Evolutionary conservation across 768 basidiomycete genomes (phyloP).

Genomic region (Russula ochroleuca): DNA sequence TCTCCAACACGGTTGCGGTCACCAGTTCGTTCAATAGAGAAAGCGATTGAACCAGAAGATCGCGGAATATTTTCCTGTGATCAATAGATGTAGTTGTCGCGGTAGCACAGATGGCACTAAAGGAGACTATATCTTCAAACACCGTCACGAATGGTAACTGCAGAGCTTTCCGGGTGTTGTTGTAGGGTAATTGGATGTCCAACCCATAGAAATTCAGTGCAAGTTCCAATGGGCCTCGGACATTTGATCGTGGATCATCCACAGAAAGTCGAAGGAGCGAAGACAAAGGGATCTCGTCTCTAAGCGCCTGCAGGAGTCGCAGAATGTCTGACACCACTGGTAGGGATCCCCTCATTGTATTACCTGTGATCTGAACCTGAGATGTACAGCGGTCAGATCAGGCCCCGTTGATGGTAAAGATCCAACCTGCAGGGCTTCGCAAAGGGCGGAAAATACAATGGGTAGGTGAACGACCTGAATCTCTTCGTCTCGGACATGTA

Average conservation of each 20-base stretch:
- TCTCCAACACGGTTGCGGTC: slow-evolving; percentile 38
- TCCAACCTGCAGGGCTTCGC: slow-evolving; percentile 59
- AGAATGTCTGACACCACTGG: slow-evolving; percentile 14
- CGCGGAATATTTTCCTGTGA: slow-evolving; percentile 39
- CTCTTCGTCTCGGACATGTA: slow-evolving; percentile 84
- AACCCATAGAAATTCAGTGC: slow-evolving; percentile 52
- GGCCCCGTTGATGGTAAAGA: neutral
- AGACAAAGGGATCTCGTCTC: slow-evolving; percentile 19
- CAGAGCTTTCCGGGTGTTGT: slow-evolving; percentile 29
- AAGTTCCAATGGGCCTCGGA: slow-evolving; percentile 16
- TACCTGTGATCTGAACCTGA: slow-evolving; percentile 11
- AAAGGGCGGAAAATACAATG: slow-evolving; percentile 62
- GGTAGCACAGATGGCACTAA: slow-evolving; percentile 45
- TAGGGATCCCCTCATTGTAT: slow-evolving; percentile 5
- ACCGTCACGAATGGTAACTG: slow-evolving; percentile 52
- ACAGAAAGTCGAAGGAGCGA: slow-evolving; percentile 9
- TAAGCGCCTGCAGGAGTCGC: slow-evolving; percentile 16
- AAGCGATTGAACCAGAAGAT: slow-evolving; percentile 51
- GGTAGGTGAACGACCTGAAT: slow-evolving; percentile 77
- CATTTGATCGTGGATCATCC: slow-evolving; percentile 5
- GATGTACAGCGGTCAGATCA: neutral
- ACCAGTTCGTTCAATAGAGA: slow-evolving; percentile 50
- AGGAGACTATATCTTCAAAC: slow-evolving; percentile 50
- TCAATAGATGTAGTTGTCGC: slow-evolving; percentile 27
- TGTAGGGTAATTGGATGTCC: slow-evolving; percentile 8